Conservation (phyloP, 495 filamentous ascomycete species). For the Talaromyces thailandensis region DNA sequence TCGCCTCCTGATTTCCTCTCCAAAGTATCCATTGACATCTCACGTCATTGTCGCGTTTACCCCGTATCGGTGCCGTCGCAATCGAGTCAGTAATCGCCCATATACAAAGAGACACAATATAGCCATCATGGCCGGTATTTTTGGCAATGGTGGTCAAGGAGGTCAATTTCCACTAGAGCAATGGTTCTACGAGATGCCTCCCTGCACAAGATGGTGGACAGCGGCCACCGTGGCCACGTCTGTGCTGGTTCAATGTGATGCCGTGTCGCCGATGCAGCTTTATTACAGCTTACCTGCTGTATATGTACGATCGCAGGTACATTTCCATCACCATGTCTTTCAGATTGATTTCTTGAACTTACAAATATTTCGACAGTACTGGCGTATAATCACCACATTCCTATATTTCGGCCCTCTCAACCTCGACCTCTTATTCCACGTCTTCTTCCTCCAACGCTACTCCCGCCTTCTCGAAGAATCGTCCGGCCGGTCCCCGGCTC, state of each 20-base stretch:
- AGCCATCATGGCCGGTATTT: slow-evolving; percentile 31
- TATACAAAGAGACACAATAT: background rate
- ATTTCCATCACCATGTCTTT: background rate
- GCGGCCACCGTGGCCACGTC: slow-evolving; percentile 84
- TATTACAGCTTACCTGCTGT: slow-evolving; percentile 95
- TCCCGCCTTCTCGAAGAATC: slow-evolving; percentile 92
- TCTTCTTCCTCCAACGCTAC: slow-evolving; percentile 98
- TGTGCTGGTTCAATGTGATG: slow-evolving; percentile 83
- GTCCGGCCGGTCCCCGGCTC: slow-evolving; percentile 76
- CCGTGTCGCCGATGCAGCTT: slow-evolving; percentile 84
- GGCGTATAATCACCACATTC: slow-evolving; percentile 91
- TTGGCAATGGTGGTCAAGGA: slow-evolving; percentile 43
- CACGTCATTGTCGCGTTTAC: background rate
- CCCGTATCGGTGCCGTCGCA: background rate
- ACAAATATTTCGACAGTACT: slow-evolving; percentile 56
- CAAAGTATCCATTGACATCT: background rate
- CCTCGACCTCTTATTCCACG: slow-evolving; percentile 93
- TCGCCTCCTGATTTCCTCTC: background rate
- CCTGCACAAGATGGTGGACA: slow-evolving; percentile 94
- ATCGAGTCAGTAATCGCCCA: background rate
- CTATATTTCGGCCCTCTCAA: slow-evolving; percentile 93
- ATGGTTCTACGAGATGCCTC: slow-evolving; percentile 97
- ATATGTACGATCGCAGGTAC: slow-evolving; percentile 78
- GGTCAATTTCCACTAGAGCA: slow-evolving; percentile 80
- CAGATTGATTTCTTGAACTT: slow-evolving; percentile 5